Base-by-base conservation (phyloP, 495 filamentous ascomycete genomes). In the Parathielavia appendiculata region DNA sequence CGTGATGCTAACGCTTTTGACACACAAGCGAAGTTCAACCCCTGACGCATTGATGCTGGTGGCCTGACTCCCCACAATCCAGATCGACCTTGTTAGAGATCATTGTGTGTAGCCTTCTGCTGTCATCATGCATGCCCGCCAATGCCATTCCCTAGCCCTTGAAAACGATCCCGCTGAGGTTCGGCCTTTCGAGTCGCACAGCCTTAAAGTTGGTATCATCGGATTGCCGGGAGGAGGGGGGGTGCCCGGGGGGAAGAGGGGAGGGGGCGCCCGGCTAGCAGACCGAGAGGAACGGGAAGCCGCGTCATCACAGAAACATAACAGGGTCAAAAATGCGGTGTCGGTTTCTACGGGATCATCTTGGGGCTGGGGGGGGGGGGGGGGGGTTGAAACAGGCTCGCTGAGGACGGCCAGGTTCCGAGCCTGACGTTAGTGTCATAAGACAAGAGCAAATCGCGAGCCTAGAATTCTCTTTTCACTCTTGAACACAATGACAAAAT, bases 31-130 rank as follows among this genome's bases (percentile, higher is more conserved):
- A 17, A n/a, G 43, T 23, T 38, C 5, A 1, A 11, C 48, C 22
- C 51, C 22, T 17, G 51, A 9, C 39, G 14, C 38, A 22, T 54
- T 20, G 13, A 54, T 54, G 51, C 50, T 52, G 35, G 5, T 52
- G 34, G 50, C 5, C 36, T 39, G 50, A 52, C 36, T 52, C 36
- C 50, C 50, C 50, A 40, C 50, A 51, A 14, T 40, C 10, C 32
- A 11, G 51, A 54, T 52, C 50, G 39, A 30, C 39, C 13, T 39
- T n/a, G 38, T 38, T 10, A 20, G 34, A 23, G 50, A 52, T 54
- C 38, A n/a, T n/a, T 54, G 3, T 54, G 51, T 52, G 36, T 52
- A 52, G 35, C 50, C 35, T 51, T 22, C 20, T 41, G 39, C 38
- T 32, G n/a, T 30, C 38, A 54, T 54, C 32, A 54, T 43, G 38